Evolutionary conservation across 257 asterid species (phyloP).

Genomic region (Gynochthodes officinalis): DNA sequence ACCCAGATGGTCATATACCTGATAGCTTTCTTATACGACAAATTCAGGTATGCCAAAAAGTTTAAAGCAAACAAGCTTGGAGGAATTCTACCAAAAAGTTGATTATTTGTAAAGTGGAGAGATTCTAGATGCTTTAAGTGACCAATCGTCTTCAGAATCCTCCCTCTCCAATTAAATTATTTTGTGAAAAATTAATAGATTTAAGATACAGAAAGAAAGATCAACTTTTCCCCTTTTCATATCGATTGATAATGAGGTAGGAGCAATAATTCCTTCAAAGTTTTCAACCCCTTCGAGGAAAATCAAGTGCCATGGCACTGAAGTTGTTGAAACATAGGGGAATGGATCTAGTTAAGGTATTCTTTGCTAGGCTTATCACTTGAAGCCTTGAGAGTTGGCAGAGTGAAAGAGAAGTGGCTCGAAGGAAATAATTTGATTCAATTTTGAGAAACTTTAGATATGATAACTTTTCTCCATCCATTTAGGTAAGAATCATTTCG

Average conservation of each 20-base stretch:
- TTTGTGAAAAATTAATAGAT: conserved; percentile 9
- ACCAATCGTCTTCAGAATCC: conserved; percentile 25
- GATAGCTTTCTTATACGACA: conserved; percentile 28
- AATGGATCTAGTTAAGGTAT: conserved; percentile 18
- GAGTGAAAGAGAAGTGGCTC: conserved; percentile 15
- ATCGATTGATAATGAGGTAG: not conserved
- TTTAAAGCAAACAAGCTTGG: conserved; percentile 20
- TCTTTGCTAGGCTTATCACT: conserved; percentile 27
- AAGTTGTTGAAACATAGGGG: conserved; percentile 24
- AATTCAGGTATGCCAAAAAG: conserved; percentile 23
- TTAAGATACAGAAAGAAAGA: not conserved
- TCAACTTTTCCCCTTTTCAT: conserved; percentile 11
- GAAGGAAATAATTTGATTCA: conserved; percentile 19
- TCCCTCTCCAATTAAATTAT: conserved; percentile 17
- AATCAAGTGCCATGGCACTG: conserved; percentile 15
- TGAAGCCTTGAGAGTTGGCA: conserved; percentile 26
- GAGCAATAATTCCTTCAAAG: too few relatives aligned
- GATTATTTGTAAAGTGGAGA: conserved; percentile 26
- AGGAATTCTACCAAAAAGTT: conserved; percentile 27
- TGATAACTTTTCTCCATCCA: conserved; percentile 25
- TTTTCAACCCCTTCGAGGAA: too few relatives aligned
- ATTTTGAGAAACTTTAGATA: conserved; percentile 17
- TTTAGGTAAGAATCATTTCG: conserved; percentile 12
- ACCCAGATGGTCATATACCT: conserved; percentile 28
- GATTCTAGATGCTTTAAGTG: conserved; percentile 25